These are phyloP conservation scores for Digitaria exilis DNA, from an alignment of 202 grass and related monocot genomes.

Conservation along the genomic window DNA sequence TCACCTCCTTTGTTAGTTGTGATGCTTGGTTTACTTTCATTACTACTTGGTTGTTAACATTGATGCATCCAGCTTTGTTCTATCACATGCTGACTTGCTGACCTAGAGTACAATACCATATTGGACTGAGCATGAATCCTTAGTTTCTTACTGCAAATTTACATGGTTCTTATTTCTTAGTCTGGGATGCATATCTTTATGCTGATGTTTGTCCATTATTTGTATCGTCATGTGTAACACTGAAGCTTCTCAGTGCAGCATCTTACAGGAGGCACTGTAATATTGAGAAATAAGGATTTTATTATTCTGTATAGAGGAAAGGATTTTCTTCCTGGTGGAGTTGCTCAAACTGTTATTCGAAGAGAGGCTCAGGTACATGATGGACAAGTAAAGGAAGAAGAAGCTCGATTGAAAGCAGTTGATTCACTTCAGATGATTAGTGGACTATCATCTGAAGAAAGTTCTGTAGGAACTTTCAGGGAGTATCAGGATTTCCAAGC, in stretches of 20 bases:
- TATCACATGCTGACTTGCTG: background rate
- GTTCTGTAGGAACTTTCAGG: constrained; percentile 59
- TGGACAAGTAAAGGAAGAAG: constrained; percentile 79
- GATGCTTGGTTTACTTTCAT: background rate
- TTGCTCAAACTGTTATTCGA: constrained; percentile 58
- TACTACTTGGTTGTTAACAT: background rate
- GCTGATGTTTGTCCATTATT: constrained; percentile 25
- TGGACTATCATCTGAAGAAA: constrained; percentile 40
- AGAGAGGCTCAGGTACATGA: constrained; percentile 62
- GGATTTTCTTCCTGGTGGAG: constrained; percentile 80
- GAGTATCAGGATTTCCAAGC: constrained; percentile 71
- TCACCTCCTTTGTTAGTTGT: background rate
- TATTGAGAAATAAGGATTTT: constrained; percentile 92
- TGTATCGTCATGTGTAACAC: constrained; percentile 50
- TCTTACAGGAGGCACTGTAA: constrained; percentile 86
- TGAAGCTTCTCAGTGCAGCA: constrained; percentile 66
- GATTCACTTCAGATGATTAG: constrained; percentile 50
- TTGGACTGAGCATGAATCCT: background rate
- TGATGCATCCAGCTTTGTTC: background rate
- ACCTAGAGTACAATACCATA: background rate
- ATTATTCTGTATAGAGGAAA: constrained; percentile 97
- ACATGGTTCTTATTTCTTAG: constrained; percentile 12
- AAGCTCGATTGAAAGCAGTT: constrained; percentile 56
- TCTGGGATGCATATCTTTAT: background rate
- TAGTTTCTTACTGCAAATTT: constrained; percentile 22